Evolutionary conservation across 202 grass and related monocot species (phyloP), one percentile per base, ranked within the genome.

Genomic region (Schoenoplectus tabernaemontani): DNA sequence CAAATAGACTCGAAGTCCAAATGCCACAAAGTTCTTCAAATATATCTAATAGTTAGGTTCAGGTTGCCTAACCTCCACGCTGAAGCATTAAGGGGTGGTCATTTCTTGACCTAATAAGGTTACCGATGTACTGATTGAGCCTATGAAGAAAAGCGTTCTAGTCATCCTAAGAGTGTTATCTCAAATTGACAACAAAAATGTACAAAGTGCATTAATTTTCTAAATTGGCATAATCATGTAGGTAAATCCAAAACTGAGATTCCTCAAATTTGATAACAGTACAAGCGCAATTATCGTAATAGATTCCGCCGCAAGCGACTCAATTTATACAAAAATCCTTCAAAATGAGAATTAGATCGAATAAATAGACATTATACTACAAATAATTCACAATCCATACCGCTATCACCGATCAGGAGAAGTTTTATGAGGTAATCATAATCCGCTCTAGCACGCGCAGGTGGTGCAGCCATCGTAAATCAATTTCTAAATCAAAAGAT

Each of bases 361-460:
- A 19, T 9, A 74, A 54, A 28, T 44, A 46, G 20, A 26, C 46
- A 54, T 50, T 53, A 33, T 32, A 74, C 13, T 4, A 53, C 15
- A 30, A 53, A 17, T 9, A 32, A 74, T 17, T 48, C 22, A 59
- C 32, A 38, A 81, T 76, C 78, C 84, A 53, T 86, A 87, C 85
- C 85, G 62, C 85, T 87, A 37, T 87, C 85, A 41, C 84, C 84
- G 84, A 86, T 86, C 78, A 86, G 78, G 69, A 86, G 84, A 17
- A 86, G 84, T 26, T 87, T 87, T 32, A 87, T 87, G 80, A 87
- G 85, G 80, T 87, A 87, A 78, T 87, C 85, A 66, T 87, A 87
- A 59, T 87, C 85, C 23, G 85, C 80, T 59, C 85, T 64, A 78
- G 80, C 85, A 46, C 85, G 74, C 62, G 72, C 70, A 15, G 85